Conservation (phyloP, 768 basidiomycete genomes). For the Lactifluus subvellereus region DNA sequence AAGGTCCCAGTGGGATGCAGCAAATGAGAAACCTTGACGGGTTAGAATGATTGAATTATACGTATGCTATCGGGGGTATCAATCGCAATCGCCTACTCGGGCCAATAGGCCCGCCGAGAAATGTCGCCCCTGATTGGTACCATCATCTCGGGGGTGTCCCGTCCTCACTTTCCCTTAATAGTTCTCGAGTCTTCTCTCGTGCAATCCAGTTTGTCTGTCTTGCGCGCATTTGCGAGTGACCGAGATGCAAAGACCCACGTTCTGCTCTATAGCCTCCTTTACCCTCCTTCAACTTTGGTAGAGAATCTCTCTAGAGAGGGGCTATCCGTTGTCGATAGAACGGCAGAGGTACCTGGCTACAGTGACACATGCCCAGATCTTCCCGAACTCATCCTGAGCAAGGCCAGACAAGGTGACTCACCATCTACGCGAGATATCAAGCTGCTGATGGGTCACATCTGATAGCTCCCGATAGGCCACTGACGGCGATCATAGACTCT, state of each 20-base stretch:
- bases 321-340: constrained; percentile 45
- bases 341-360: constrained; percentile 50
- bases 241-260: constrained; percentile 27
- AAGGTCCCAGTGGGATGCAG: constrained; percentile 41
- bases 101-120: not conserved
- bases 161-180: constrained; percentile 40
- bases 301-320: constrained; percentile 26
- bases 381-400: constrained; percentile 35
- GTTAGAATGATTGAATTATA: not conserved
- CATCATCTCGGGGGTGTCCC: constrained; percentile 28
- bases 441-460: not conserved
- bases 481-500: constrained; percentile 68
- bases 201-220: constrained; percentile 52
- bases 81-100: not conserved
- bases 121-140: constrained; percentile 30
- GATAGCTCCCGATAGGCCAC: constrained; percentile 40
- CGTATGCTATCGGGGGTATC: not conserved
- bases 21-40: not conserved
- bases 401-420: constrained; percentile 35
- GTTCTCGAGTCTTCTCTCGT: constrained; percentile 55
- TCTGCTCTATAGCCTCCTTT: constrained; percentile 53
- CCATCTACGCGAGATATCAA: not conserved
- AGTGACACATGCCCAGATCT: constrained; percentile 32
- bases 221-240: constrained; percentile 35
- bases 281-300: constrained; percentile 46